phyloP scores from a whole-genome alignment of 176 grass and related monocot species.

The Ensete glaucum region DNA sequence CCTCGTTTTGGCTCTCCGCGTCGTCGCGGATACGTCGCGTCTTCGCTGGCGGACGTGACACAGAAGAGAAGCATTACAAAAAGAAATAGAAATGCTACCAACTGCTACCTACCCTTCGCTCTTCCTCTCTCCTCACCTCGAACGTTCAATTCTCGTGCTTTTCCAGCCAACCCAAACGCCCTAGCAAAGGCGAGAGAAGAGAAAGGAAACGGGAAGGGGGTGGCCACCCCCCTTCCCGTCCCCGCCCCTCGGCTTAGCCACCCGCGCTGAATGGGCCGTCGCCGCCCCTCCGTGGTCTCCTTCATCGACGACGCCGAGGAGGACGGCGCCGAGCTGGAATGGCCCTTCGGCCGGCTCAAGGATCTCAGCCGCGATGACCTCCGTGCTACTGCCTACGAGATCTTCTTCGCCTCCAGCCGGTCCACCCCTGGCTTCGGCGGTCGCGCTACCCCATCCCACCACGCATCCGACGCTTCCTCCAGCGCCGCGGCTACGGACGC shows the following conservation, averaged over 20 bases:
- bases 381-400: constrained; percentile 51
- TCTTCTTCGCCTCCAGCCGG: constrained; percentile 62
- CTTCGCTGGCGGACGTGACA: neutral
- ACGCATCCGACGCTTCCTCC: neutral
- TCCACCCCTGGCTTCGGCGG: constrained; percentile 5
- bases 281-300: neutral
- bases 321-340: constrained; percentile 25
- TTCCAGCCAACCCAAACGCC: neutral
- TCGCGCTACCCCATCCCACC: neutral
- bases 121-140: neutral
- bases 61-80: neutral
- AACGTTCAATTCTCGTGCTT: neutral
- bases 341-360: constrained; percentile 48
- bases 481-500: neutral
- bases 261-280: neutral
- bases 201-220: too few species aligned
- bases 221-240: too few species aligned
- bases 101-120: neutral
- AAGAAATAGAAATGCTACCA: neutral
- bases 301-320: constrained; percentile 1
- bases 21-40: neutral
- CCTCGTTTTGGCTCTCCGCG: neutral
- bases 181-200: neutral
- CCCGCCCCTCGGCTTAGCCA: too few species aligned
- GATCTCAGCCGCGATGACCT: constrained; percentile 39